Conservation (phyloP, 768 basidiomycete species). For the Mycena filopes region DNA sequence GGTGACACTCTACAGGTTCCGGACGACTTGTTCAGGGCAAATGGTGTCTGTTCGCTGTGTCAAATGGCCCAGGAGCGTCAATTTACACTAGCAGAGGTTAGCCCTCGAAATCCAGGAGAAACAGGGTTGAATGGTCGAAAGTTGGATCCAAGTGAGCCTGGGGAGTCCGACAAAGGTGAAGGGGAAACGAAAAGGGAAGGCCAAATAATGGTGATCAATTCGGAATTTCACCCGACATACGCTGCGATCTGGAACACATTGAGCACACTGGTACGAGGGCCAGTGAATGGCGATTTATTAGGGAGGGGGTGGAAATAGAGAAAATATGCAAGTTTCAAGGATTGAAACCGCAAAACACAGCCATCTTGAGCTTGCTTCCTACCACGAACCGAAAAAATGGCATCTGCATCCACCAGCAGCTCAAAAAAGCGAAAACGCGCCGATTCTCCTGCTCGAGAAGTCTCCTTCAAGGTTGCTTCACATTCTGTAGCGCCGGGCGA, state of each 20-base stretch:
- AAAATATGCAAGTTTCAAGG: no score
- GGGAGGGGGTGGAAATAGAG: no score
- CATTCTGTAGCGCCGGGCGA: constrained; percentile 44
- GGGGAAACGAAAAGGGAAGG: neutral
- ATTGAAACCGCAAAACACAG: no score
- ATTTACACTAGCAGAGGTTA: constrained; percentile 30
- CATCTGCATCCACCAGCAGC: constrained; percentile 13
- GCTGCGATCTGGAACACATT: no score
- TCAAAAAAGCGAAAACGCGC: constrained; percentile 62
- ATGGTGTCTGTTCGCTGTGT: constrained; percentile 16
- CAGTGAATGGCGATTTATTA: no score
- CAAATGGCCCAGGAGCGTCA: constrained; percentile 19
- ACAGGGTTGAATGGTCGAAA: neutral
- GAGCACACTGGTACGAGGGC: no score
- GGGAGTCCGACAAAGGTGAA: neutral
- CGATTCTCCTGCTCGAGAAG: constrained; percentile 42
- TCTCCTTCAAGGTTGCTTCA: constrained; percentile 46
- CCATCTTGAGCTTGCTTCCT: no score
- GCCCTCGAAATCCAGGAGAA: constrained; percentile 22
- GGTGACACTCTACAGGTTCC: neutral
- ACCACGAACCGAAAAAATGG: no score
- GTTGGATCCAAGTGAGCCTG: neutral
- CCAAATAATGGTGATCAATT: no score
- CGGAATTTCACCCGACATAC: no score
- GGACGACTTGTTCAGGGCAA: constrained; percentile 1